phyloP scores from a whole-genome alignment of 192 early-diverging fungal genomes.

The Coemansia sp. region DNA sequence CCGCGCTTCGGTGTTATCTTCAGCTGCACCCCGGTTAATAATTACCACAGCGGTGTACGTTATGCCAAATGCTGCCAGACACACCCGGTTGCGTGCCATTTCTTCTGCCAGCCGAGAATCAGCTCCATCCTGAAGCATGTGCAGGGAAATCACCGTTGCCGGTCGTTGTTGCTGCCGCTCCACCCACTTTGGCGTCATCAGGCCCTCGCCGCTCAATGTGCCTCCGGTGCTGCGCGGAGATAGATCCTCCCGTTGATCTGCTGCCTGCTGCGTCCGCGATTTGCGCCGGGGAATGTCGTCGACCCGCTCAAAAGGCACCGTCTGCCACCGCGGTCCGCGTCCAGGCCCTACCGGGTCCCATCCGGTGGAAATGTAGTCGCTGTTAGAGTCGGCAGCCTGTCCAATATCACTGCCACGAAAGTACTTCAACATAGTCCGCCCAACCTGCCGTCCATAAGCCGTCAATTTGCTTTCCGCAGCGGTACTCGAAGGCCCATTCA shows the following conservation, averaged over 20 bases:
- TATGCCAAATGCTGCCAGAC: conserved; percentile 28
- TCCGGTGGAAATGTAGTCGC: conserved; percentile 1
- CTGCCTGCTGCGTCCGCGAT: conserved; percentile 2
- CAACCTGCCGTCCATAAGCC: conserved; percentile 35
- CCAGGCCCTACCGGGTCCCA: conserved; percentile 24
- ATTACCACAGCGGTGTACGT: conserved; percentile 37
- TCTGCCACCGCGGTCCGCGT: conserved; percentile 31
- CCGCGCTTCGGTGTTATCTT: conserved; percentile 12
- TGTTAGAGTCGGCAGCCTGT: background rate
- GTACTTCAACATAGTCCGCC: conserved; percentile 32
- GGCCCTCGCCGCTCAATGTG: conserved; percentile 19
- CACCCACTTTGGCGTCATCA: conserved; percentile 24
- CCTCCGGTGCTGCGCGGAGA: conserved; percentile 15
- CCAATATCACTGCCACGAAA: conserved; percentile 16
- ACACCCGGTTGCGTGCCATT: conserved; percentile 48
- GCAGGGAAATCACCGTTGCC: conserved; percentile 34
- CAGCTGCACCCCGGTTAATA: conserved; percentile 14
- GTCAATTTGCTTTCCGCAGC: conserved; percentile 6
- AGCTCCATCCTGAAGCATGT: conserved; percentile 13
- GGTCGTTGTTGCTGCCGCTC: conserved; percentile 39
- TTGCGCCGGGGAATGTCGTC: conserved; percentile 43
- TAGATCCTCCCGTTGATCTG: conserved; percentile 8
- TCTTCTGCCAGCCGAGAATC: conserved; percentile 19
- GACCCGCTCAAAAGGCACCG: conserved; percentile 18
- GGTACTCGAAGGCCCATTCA: conserved; percentile 17